Evolutionary conservation across 306 rosid genomes (phyloP), one percentile per base, ranked within the genome.

Genomic region (Malus orientalis): DNA sequence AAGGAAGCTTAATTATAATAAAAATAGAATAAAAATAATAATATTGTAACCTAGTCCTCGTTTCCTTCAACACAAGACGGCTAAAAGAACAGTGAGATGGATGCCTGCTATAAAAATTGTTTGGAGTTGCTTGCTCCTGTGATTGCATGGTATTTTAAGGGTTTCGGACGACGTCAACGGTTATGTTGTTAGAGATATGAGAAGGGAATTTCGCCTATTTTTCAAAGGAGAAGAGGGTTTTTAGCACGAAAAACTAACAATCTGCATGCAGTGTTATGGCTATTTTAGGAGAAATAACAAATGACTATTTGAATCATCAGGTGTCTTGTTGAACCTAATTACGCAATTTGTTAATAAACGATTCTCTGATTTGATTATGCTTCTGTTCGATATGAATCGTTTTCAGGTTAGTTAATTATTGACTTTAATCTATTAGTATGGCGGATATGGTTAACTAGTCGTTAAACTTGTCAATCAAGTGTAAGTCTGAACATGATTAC

Each of bases 81-180:
- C 53, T 64, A 32, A 67, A n/a, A 62, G 65, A 12, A 62, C 11
- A 25, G 9, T n/a, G n/a, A 19, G 25, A 42, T 4, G 30, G 9
- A 4, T 25, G 54, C 70, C 47, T 62, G 8, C n/a, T 54, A 45
- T 74, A 45, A 62, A 74, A 64, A 74, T 27, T 44, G 32, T 74
- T 62, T 62, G 78, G 61, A 74, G 33, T 42, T 45, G 78, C 70
- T 45, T 29, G 60, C 25, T 59, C 29, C 8, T n/a, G 40, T 42
- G 63, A 58, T 22, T 61, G 59, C 30, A 54, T 29, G 81, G 61
- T 53, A 32, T 76, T 75, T 67, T 58, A 23, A 75, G 78, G n/a
- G n/a, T n/a, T 20, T 36, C 71, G 86, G 87, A 81, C 69, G 47
- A 36, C 54, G 83, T 87, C 89, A 77, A 78, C 14, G 10, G 27